phyloP scores from a whole-genome alignment of 306 rosid species.

The Dicorynia guianensis region DNA sequence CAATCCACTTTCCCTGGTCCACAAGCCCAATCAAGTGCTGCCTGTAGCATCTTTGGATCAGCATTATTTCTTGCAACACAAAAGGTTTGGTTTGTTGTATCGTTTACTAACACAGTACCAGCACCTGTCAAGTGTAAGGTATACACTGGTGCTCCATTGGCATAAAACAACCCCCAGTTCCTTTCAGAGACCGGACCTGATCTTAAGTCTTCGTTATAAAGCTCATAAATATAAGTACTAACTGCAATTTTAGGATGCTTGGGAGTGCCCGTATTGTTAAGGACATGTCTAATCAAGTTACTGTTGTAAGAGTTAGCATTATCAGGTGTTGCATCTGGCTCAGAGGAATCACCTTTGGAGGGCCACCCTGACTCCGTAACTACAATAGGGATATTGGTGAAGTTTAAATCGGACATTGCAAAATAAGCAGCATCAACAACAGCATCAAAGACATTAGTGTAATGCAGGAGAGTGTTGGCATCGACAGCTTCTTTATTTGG shows the following conservation, averaged over 20 bases:
- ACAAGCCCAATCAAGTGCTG: conserved; percentile 97
- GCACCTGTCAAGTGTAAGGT: conserved; percentile 85
- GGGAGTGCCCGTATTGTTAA: conserved; percentile 91
- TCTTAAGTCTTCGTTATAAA: conserved; percentile 88
- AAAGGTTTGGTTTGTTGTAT: conserved; percentile 90
- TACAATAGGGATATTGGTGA: conserved; percentile 77
- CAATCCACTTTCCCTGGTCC: conserved; percentile 97
- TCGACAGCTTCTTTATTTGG: conserved; percentile 96
- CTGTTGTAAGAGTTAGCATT: conserved; percentile 94
- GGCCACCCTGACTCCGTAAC: conserved; percentile 98
- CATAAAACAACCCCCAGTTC: conserved; percentile 88
- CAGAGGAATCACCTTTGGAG: conserved; percentile 80
- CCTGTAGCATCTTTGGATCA: conserved; percentile 86
- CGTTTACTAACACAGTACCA: conserved; percentile 79
- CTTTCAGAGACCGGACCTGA: conserved; percentile 80
- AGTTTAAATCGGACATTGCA: conserved; percentile 83
- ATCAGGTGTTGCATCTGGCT: conserved; percentile 79
- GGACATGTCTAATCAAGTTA: conserved; percentile 86
- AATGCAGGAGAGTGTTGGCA: conserved; percentile 88
- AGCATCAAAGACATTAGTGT: conserved; percentile 93
- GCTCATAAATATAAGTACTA: conserved; percentile 91
- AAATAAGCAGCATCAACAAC: conserved; percentile 93
- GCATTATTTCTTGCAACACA: conserved; percentile 81
- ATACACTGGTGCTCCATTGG: conserved; percentile 77
- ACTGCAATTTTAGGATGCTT: conserved; percentile 90